Evolutionary conservation across 768 basidiomycete genomes (phyloP).

Genomic region (Auriscalpium vulgare): DNA sequence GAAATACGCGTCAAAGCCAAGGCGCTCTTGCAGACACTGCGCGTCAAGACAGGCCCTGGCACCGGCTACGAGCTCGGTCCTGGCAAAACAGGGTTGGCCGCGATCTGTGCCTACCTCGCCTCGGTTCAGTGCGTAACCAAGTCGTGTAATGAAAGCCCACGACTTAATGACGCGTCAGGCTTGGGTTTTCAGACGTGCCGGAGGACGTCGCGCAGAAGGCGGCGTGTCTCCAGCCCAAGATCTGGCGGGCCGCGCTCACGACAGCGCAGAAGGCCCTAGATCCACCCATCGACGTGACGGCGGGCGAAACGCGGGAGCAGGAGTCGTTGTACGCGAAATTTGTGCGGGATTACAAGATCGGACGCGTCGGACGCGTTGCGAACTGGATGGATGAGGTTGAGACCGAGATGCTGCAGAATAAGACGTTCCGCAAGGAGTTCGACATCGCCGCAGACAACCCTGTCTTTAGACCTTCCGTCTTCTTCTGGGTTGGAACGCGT

Average conservation of each 20-base stretch:
- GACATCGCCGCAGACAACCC: background rate
- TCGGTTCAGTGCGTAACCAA: conserved; percentile 32
- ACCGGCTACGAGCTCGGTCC: conserved; percentile 39
- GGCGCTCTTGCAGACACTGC: conserved; percentile 28
- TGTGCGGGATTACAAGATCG: conserved; percentile 5
- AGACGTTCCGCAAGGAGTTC: conserved; percentile 1
- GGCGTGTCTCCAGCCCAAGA: conserved; percentile 24
- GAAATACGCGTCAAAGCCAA: conserved; percentile 30
- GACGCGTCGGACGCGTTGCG: conserved; percentile 6
- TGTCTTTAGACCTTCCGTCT: conserved; percentile 7
- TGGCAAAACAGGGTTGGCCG: conserved; percentile 31
- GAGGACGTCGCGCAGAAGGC: conserved; percentile 24
- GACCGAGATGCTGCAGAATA: conserved; percentile 1
- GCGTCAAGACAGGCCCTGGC: conserved; percentile 38
- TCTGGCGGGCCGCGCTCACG: conserved; percentile 19
- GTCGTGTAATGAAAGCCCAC: background rate
- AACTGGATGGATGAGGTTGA: conserved; percentile 12
- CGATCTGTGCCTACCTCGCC: conserved; percentile 44
- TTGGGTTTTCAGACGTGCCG: conserved; percentile 21
- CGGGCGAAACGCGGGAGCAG: conserved; percentile 21
- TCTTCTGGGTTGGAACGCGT: conserved; percentile 10
- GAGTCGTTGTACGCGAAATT: conserved; percentile 1
- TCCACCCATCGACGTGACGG: conserved; percentile 8
- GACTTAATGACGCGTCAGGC: conserved; percentile 10
- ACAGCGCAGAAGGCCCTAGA: conserved; percentile 19